These are phyloP conservation scores for Alternaria conjuncta DNA, from an alignment of 2,329 filamentous ascomycete genomes.

Conservation along the genomic window DNA sequence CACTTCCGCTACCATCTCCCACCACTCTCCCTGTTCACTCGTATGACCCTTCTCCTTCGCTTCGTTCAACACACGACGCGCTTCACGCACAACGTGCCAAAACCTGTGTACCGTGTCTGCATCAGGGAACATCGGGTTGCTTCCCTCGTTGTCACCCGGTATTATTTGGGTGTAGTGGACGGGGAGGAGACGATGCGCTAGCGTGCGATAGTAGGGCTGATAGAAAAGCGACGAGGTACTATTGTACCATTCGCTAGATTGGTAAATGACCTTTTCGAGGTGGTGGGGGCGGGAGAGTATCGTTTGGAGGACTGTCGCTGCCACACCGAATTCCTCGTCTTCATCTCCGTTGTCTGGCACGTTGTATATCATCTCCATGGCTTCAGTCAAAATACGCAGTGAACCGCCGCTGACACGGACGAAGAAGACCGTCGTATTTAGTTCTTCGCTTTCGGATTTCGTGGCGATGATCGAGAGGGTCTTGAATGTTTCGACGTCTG, in stretches of 20 bases:
- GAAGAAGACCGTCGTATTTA: conserved; percentile 41
- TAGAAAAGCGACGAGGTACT: background rate
- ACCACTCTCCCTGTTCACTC: conserved; percentile 1
- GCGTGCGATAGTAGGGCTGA: background rate
- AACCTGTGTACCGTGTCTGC: conserved; percentile 17
- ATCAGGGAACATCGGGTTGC: conserved; percentile 9
- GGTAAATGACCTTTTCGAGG: background rate
- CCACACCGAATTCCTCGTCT: background rate
- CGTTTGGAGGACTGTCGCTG: conserved; percentile 49
- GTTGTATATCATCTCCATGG: conserved; percentile 28
- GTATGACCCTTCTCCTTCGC: conserved; percentile 11
- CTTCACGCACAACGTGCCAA: conserved; percentile 24
- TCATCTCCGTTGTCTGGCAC: conserved; percentile 31
- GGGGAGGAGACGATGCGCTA: background rate
- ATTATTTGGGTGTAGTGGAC: background rate
- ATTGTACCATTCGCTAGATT: conserved; percentile 7
- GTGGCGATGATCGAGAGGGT: conserved; percentile 32
- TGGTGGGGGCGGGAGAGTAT: conserved; percentile 14
- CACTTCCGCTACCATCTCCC: conserved; percentile 10
- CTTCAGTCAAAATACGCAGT: conserved; percentile 26
- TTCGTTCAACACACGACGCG: conserved; percentile 15
- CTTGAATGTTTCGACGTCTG: conserved; percentile 15
- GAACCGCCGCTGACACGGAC: conserved; percentile 1
- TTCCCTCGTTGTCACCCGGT: background rate
- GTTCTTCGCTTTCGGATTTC: conserved; percentile 23